These are phyloP conservation scores for Theileria annulata DNA, from an alignment of 169 alveolate genomes.

Conservation along the genomic window DNA sequence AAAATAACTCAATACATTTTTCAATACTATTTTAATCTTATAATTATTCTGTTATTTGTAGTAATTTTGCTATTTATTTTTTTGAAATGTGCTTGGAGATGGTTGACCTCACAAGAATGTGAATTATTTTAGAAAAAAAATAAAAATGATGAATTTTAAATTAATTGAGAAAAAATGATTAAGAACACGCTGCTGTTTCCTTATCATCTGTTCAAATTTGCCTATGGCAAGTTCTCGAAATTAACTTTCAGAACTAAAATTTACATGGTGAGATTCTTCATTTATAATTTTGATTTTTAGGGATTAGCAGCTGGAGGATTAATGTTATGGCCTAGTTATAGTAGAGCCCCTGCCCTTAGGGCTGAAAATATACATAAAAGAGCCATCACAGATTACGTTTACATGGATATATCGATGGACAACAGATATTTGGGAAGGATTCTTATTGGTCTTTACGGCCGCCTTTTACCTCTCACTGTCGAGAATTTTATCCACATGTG, in stretches of 20 bases:
- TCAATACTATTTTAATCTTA: too few relatives aligned
- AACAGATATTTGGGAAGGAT: slow-evolving; percentile 73
- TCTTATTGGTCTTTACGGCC: slow-evolving; percentile 75
- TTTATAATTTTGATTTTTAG: background rate
- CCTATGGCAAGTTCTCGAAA: background rate
- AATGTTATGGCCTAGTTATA: slow-evolving; percentile 20
- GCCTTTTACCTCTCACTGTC: slow-evolving; percentile 71
- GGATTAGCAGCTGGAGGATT: slow-evolving; percentile 8
- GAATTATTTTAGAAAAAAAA: background rate
- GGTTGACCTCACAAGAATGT: background rate
- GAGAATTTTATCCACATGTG: slow-evolving; percentile 76
- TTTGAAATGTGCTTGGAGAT: too few relatives aligned
- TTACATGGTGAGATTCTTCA: background rate
- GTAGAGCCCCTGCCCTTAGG: slow-evolving; percentile 4
- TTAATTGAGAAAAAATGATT: background rate
- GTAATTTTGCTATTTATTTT: too few relatives aligned
- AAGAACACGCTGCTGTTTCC: slow-evolving; percentile 9
- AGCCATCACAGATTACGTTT: slow-evolving; percentile 76
- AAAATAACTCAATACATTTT: too few relatives aligned
- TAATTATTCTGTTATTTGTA: too few relatives aligned
- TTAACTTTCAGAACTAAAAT: background rate
- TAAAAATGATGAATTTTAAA: background rate
- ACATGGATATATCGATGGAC: slow-evolving; percentile 72
- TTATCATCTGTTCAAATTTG: slow-evolving; percentile 18
- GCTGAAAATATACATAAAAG: slow-evolving; percentile 5